Conservation (phyloP, 331 rosid genomes). For the Dryas integrifolia region DNA sequence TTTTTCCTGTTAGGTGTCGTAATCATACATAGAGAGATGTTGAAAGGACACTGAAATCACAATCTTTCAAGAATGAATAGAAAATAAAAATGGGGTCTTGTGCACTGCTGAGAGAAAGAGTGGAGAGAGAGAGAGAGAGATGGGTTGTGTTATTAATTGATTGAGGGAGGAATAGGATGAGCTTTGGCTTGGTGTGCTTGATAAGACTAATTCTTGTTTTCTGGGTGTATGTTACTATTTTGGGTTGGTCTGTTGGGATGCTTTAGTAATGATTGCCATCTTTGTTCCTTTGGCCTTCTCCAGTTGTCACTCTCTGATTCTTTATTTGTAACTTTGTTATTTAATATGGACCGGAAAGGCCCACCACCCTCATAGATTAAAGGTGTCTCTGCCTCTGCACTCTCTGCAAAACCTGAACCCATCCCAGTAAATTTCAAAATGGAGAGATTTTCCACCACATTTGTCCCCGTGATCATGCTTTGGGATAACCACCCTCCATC, state of each 20-base stretch:
- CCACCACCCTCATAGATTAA: constrained; percentile 36
- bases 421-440: constrained; percentile 24
- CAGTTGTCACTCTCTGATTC: constrained; percentile 56
- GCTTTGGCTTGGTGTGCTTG: constrained; percentile 33
- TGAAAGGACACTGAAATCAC: constrained; percentile 61
- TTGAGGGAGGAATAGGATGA: constrained; percentile 5
- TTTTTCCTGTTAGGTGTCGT: constrained; percentile 39
- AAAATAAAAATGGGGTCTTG: constrained; percentile 13
- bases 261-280: constrained; percentile 60
- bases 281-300: constrained; percentile 74
- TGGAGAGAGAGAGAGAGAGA: constrained; percentile 1
- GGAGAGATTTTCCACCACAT: constrained; percentile 12
- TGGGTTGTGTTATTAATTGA: background rate
- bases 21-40: constrained; percentile 50
- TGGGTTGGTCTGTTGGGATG: constrained; percentile 39
- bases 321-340: constrained; percentile 24
- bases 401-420: constrained; percentile 26
- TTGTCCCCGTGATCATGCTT: constrained; percentile 35
- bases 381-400: constrained; percentile 25
- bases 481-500: constrained; percentile 29
- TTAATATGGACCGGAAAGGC: constrained; percentile 11
- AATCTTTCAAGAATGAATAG: constrained; percentile 29
- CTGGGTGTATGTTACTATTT: constrained; percentile 25
- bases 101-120: constrained; percentile 7
- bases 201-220: constrained; percentile 40